Percentiles rank a stretch among this genome's conserved stretches.
phyloP scores from a whole-genome alignment of 306 rosid genomes.

The Trifolium dubium region DNA sequence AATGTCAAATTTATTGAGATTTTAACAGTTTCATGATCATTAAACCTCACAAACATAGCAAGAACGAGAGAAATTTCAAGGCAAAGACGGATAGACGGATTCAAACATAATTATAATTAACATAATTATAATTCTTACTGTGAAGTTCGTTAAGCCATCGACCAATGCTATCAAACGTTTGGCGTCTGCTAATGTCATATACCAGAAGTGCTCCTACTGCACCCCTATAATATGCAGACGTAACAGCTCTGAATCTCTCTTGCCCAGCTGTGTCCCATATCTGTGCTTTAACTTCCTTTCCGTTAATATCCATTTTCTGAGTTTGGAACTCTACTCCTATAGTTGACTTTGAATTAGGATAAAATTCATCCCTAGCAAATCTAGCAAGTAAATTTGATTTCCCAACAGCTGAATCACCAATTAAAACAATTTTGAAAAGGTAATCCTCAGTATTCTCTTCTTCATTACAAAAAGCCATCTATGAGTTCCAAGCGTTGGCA shows the following conservation, averaged over 20 bases:
- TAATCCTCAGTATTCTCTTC: constrained; percentile 91
- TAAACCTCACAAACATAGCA: constrained; percentile 27
- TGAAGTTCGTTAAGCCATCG: constrained; percentile 94
- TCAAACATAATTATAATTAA: constrained; percentile 6
- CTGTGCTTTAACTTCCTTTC: constrained; percentile 90
- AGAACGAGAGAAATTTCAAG: constrained; percentile 29
- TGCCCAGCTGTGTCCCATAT: constrained; percentile 97
- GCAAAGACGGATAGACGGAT: not conserved
- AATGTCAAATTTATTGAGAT: constrained; percentile 5
- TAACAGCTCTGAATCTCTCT: constrained; percentile 92
- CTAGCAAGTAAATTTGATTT: constrained; percentile 92
- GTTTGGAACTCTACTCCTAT: constrained; percentile 96
- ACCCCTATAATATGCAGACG: constrained; percentile 91
- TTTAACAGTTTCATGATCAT: constrained; percentile 28
- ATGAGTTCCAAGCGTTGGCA: constrained; percentile 49
- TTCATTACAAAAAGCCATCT: constrained; percentile 65
- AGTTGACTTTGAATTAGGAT: constrained; percentile 88
- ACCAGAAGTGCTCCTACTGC: constrained; percentile 93
- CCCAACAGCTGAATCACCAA: constrained; percentile 95
- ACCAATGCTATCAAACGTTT: constrained; percentile 82
- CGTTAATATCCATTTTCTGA: constrained; percentile 78
- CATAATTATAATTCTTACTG: constrained; percentile 55
- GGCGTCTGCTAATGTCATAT: constrained; percentile 82
- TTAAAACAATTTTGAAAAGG: constrained; percentile 89
- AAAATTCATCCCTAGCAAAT: constrained; percentile 92